A percentile compares a stretch with the other conserved stretches of the same genome.
Conservation (phyloP, 169 alveolate genomes). For the Cyclospora cayetanensis region DNA sequence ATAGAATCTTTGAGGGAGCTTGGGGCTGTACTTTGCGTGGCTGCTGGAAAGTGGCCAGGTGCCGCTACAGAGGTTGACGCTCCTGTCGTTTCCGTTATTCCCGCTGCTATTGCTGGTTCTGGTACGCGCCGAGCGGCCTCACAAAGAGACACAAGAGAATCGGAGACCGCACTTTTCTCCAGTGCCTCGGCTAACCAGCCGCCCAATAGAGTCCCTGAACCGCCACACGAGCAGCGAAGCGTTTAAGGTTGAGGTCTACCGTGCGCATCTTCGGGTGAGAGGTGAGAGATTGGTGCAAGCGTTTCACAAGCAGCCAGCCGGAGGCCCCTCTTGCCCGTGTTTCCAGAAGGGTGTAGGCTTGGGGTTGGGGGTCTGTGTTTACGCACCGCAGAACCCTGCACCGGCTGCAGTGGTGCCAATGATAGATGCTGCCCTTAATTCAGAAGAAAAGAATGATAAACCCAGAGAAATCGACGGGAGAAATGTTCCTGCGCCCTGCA, state of each 20-base stretch:
- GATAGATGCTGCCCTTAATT: neutral
- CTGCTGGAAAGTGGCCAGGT: neutral
- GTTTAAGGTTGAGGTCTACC: neutral
- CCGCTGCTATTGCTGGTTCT: neutral
- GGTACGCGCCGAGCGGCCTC: neutral
- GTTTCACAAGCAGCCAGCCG: no score
- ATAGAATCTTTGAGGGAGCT: neutral
- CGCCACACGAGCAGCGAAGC: neutral
- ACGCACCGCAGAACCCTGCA: neutral
- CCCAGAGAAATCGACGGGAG: neutral
- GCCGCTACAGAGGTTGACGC: neutral
- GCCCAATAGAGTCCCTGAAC: neutral
- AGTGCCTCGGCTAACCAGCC: neutral
- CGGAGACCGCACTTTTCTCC: neutral
- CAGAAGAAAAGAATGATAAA: neutral
- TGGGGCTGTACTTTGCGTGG: no score
- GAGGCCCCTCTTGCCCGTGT: no score
- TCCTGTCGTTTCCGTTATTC: neutral
- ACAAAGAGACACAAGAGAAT: neutral
- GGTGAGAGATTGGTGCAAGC: no score
- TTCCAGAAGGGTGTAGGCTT: no score
- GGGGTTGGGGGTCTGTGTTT: slow-evolving; percentile 11
- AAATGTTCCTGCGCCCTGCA: neutral
- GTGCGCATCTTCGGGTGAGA: no score
- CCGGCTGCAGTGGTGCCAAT: neutral